Evolutionary conservation across 805 yeast species (phyloP).

Genomic region (Lipomyces anomalus): DNA sequence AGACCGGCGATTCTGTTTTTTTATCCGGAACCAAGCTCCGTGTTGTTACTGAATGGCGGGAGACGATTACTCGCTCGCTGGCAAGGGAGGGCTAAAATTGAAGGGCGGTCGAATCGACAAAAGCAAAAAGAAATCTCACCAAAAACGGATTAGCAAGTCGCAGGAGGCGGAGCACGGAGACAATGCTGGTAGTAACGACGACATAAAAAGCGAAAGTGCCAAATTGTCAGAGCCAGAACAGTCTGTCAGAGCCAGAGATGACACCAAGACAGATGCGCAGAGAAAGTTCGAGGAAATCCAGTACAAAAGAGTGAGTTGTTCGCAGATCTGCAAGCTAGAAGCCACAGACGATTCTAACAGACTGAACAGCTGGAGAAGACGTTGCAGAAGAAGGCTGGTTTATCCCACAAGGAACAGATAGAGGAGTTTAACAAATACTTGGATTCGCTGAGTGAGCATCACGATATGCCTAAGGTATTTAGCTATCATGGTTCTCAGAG

Average conservation of each 20-base stretch:
- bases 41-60: no score
- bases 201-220: no score
- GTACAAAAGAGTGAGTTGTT: constrained; percentile 23
- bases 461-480: constrained; percentile 30
- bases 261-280: constrained; percentile 23
- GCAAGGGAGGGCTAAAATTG: constrained; percentile 15
- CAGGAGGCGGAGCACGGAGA: background rate
- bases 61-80: constrained; percentile 10
- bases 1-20: no score
- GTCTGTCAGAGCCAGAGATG: constrained; percentile 2
- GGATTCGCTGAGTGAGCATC: constrained; percentile 25
- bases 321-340: background rate
- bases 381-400: constrained; percentile 22
- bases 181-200: no score
- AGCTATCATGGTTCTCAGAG: background rate
- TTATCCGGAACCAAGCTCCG: no score
- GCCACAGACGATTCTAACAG: no score
- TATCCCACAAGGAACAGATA: constrained; percentile 25
- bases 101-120: constrained; percentile 19
- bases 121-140: constrained; percentile 7
- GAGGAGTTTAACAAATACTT: constrained; percentile 28
- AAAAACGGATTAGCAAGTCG: constrained; percentile 5
- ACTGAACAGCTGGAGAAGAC: constrained; percentile 20
- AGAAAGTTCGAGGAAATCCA: constrained; percentile 25
- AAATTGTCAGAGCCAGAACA: constrained; percentile 9